These are phyloP conservation scores for Ophiostoma piceae DNA, from an alignment of 2,329 filamentous ascomycete species.

Conservation along the genomic window DNA sequence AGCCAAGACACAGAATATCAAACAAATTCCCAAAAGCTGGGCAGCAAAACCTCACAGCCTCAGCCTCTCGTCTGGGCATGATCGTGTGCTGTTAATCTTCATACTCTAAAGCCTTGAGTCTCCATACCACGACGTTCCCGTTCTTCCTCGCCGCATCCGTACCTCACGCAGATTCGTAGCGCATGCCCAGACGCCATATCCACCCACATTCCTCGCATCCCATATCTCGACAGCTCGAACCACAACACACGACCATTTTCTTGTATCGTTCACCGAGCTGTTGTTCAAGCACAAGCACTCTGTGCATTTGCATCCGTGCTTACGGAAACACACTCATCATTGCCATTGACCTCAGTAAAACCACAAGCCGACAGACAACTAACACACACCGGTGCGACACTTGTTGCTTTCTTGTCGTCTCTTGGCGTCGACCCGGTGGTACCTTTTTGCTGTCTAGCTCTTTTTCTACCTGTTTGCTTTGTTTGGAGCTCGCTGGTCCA, in stretches of 20 bases:
- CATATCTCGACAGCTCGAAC: background rate
- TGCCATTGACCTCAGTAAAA: background rate
- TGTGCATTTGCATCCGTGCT: background rate
- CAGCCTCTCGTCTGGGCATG: background rate
- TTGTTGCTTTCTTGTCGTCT: background rate
- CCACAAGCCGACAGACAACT: background rate
- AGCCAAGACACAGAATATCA: background rate
- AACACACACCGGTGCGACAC: background rate
- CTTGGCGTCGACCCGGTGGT: background rate
- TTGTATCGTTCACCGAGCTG: background rate
- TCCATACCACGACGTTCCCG: background rate
- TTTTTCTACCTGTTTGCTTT: background rate
- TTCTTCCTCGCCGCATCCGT: conserved; percentile 9
- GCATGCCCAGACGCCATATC: background rate
- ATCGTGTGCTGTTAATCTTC: background rate
- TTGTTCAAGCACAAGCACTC: background rate
- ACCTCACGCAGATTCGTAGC: background rate
- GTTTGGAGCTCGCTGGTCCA: background rate
- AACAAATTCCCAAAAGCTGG: background rate
- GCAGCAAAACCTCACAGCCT: background rate
- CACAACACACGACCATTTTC: background rate
- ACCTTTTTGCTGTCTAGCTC: background rate
- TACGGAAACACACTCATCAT: background rate
- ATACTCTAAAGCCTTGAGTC: background rate
- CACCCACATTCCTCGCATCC: conserved; percentile 1